Percentiles rank a stretch among this genome's conserved stretches.
Evolutionary conservation across 495 filamentous ascomycete species (phyloP).

Genomic region (Aspergillus avenaceus): DNA sequence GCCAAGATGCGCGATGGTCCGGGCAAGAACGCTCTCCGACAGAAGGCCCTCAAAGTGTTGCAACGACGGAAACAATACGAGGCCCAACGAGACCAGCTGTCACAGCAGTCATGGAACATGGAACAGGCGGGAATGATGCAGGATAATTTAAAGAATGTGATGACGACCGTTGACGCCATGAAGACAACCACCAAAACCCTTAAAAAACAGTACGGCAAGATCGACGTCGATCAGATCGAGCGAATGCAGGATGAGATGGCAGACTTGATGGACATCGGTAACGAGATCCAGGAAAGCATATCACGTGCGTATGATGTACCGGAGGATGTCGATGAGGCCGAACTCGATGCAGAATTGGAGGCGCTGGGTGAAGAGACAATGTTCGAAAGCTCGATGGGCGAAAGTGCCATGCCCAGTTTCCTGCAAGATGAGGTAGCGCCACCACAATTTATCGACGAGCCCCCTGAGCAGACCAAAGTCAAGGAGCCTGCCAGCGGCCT

Average conservation of each 20-base stretch:
- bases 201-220: conserved; percentile 92
- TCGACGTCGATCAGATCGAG: conserved; percentile 97
- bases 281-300: conserved; percentile 97
- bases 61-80: conserved; percentile 98
- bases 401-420: conserved; percentile 73
- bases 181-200: conserved; percentile 93
- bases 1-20: conserved; percentile 94
- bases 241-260: conserved; percentile 98
- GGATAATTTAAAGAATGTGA: conserved; percentile 97
- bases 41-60: conserved; percentile 92
- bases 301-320: conserved; percentile 91
- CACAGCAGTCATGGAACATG: conserved; percentile 98
- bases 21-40: conserved; percentile 85
- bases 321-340: conserved; percentile 96
- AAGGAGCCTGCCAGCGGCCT: conserved; percentile 60
- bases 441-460: conserved; percentile 86
- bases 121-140: conserved; percentile 99
- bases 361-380: conserved; percentile 88
- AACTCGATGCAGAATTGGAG: conserved; percentile 95
- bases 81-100: conserved; percentile 87
- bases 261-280: conserved; percentile 94
- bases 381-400: conserved; percentile 57
- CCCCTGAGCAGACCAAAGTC: conserved; percentile 65
- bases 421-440: conserved; percentile 75
- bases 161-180: conserved; percentile 97